phyloP scores from a whole-genome alignment of 495 filamentous ascomycete genomes.

The Penicillium egyptiacum region DNA sequence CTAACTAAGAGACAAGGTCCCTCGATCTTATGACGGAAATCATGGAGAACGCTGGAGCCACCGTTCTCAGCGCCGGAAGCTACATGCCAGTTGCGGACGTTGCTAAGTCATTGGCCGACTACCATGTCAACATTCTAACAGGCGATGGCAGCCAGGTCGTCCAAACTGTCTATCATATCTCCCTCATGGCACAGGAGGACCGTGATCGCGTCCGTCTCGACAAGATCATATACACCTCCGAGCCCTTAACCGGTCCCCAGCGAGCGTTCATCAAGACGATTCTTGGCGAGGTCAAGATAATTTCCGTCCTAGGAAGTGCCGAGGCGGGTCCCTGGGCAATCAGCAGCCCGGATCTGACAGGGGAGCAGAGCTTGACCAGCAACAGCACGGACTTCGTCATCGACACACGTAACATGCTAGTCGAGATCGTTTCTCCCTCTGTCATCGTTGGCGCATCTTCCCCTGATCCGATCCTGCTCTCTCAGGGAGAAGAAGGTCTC shows the following conservation, averaged over 20 bases:
- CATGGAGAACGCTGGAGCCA: conserved; percentile 21
- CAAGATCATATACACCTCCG: conserved; percentile 34
- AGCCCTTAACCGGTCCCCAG: conserved; percentile 25
- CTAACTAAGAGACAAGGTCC: conserved; percentile 9
- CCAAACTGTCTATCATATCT: conserved; percentile 25
- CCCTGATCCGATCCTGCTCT: conserved; percentile 3
- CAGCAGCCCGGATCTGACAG: conserved; percentile 18
- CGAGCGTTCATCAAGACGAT: conserved; percentile 11
- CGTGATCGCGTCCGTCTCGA: conserved; percentile 11
- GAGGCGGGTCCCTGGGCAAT: conserved; percentile 31
- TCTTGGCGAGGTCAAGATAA: conserved; percentile 22
- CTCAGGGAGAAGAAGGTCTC: conserved; percentile 29
- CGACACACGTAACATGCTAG: conserved; percentile 30
- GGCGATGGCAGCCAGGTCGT: conserved; percentile 28
- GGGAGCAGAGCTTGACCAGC: background rate
- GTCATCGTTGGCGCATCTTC: background rate
- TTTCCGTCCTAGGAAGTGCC: conserved; percentile 30
- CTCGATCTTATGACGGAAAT: conserved; percentile 25
- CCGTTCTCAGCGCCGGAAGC: conserved; percentile 28
- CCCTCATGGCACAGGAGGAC: conserved; percentile 15
- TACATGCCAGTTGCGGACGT: conserved; percentile 22
- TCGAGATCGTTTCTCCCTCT: conserved; percentile 32
- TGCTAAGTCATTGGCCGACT: conserved; percentile 16
- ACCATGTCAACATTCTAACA: conserved; percentile 29
- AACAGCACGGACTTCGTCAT: conserved; percentile 29